These are phyloP conservation scores for Monosporascus cannonballus DNA, from an alignment of 2,329 filamentous ascomycete species.

Conservation along the genomic window DNA sequence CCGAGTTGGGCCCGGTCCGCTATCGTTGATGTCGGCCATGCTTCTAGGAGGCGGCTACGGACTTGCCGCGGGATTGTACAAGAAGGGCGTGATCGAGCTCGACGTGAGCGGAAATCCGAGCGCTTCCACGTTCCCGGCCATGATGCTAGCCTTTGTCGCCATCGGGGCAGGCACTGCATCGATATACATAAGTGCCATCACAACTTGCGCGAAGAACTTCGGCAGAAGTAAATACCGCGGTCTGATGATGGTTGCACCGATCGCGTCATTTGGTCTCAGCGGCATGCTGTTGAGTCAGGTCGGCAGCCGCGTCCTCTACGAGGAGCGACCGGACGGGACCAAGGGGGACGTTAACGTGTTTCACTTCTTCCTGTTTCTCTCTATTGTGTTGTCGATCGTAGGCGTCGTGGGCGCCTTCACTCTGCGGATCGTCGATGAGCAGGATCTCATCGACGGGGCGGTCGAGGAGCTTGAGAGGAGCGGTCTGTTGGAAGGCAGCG, in stretches of 20 bases:
- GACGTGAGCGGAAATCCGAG: conserved; percentile 33
- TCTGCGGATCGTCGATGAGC: conserved; percentile 74
- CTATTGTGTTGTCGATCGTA: conserved; percentile 60
- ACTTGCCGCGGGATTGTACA: conserved; percentile 74
- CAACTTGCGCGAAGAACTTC: conserved; percentile 97
- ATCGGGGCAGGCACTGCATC: conserved; percentile 79
- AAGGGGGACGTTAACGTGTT: conserved; percentile 67
- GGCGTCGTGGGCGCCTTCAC: conserved; percentile 70
- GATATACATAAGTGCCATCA: conserved; percentile 89
- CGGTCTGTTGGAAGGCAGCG: conserved; percentile 70
- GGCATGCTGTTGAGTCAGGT: conserved; percentile 95
- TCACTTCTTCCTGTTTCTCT: conserved; percentile 82
- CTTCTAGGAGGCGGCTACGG: conserved; percentile 79
- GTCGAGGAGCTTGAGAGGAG: conserved; percentile 88
- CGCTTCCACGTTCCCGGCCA: conserved; percentile 67
- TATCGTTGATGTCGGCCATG: conserved; percentile 65
- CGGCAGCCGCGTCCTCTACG: conserved; percentile 71
- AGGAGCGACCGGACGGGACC: conserved; percentile 57
- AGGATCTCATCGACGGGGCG: conserved; percentile 82
- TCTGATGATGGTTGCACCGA: conserved; percentile 81
- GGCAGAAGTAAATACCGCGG: conserved; percentile 82
- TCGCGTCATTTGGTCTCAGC: conserved; percentile 87
- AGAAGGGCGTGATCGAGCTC: conserved; percentile 31
- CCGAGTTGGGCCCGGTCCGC: conserved; percentile 70
- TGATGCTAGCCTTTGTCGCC: conserved; percentile 78